These are phyloP conservation scores for Cystoisospora suis DNA, from an alignment of 169 alveolate species.

Conservation along the genomic window DNA sequence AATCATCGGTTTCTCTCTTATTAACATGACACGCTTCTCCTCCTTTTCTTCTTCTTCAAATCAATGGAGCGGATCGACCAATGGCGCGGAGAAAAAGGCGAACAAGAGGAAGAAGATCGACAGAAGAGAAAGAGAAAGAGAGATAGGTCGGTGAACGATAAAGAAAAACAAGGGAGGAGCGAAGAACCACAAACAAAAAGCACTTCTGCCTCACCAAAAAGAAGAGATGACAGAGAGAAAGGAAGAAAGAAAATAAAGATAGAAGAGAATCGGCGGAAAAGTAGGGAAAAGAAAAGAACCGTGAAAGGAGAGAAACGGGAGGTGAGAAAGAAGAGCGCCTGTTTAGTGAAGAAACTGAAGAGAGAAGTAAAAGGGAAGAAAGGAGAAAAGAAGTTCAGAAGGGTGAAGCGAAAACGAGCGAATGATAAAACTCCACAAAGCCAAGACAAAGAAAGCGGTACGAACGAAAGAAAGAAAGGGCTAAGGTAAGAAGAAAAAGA, in stretches of 20 bases:
- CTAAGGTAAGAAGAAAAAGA: neutral
- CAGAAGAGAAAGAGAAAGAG: neutral
- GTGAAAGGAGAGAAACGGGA: neutral
- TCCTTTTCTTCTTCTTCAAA: too few relatives aligned
- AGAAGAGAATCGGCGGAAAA: neutral
- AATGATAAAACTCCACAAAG: neutral
- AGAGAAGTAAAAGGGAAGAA: neutral
- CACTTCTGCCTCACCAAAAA: too few relatives aligned
- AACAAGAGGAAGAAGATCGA: neutral
- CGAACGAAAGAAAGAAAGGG: neutral
- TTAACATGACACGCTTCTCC: too few relatives aligned
- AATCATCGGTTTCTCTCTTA: too few relatives aligned
- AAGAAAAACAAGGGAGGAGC: neutral
- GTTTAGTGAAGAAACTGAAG: neutral
- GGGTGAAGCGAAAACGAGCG: neutral
- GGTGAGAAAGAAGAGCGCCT: neutral
- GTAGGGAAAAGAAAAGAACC: neutral
- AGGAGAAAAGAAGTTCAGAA: neutral
- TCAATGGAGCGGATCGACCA: too few relatives aligned
- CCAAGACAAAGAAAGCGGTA: neutral
- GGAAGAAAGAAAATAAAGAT: neutral
- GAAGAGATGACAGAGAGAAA: neutral
- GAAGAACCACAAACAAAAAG: neutral
- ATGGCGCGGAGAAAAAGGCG: too few relatives aligned
- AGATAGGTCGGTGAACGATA: neutral